Conservation (phyloP, 1,139 yeast species). For the Yueomyces sp. region DNA sequence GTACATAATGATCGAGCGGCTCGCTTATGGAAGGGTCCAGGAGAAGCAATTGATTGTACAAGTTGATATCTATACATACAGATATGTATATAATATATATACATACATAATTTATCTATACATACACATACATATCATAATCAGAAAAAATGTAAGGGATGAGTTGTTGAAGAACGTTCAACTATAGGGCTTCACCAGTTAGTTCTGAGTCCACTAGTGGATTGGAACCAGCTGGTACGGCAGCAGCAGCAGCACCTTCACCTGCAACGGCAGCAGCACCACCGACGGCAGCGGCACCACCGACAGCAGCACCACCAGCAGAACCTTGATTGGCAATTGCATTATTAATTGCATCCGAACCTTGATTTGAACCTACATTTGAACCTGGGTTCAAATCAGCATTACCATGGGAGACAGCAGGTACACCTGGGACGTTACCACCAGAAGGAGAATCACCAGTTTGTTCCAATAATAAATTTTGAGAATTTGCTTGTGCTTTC, state of each 20-base stretch:
- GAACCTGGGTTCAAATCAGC: background rate
- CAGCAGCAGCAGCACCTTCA: background rate
- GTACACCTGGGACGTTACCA: background rate
- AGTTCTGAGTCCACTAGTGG: background rate
- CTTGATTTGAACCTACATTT: background rate
- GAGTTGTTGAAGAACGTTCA: no score
- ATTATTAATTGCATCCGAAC: no score
- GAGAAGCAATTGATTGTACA: background rate
- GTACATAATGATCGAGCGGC: no score
- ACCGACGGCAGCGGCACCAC: background rate
- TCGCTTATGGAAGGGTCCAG: no score
- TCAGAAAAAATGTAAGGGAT: background rate
- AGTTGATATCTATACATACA: background rate
- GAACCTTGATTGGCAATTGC: background rate
- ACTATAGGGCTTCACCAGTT: background rate
- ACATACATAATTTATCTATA: no score
- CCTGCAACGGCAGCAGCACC: background rate
- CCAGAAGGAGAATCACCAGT: background rate
- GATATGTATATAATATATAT: no score
- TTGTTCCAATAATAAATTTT: no score
- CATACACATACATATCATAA: no score
- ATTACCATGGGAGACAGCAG: background rate
- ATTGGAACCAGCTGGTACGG: background rate
- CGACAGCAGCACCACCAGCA: background rate
- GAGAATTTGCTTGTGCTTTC: background rate